Conservation (phyloP, 2,329 filamentous ascomycete species). For the Aureobasidium lini region DNA sequence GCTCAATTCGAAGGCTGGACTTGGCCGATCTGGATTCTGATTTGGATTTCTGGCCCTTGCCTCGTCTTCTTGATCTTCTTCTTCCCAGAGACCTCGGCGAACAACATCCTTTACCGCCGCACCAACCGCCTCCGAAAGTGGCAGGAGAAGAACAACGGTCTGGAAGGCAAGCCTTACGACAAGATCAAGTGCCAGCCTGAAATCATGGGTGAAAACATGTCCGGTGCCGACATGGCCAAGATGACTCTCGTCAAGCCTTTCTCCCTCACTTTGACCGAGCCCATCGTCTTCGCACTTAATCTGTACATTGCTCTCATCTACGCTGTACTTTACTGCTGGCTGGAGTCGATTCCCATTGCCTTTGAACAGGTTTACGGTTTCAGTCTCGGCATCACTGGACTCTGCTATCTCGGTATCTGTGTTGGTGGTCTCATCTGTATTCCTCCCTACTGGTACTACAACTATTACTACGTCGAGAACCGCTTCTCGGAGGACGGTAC, state of each 20-base stretch:
- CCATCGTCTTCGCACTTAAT: constrained; percentile 35
- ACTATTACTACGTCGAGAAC: constrained; percentile 28
- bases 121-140: constrained; percentile 30
- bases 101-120: constrained; percentile 36
- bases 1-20: constrained; percentile 31
- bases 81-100: constrained; percentile 32
- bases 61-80: constrained; percentile 33
- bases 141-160: constrained; percentile 33
- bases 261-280: constrained; percentile 34
- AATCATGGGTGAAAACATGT: constrained; percentile 30
- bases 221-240: constrained; percentile 31
- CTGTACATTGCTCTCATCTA: constrained; percentile 38
- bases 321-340: constrained; percentile 36
- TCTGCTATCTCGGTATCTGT: constrained; percentile 34
- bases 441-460: constrained; percentile 21
- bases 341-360: constrained; percentile 39
- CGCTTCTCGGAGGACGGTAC: constrained; percentile 35
- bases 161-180: constrained; percentile 20
- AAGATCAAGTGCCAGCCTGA: constrained; percentile 36
- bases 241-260: constrained; percentile 37
- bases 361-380: constrained; percentile 36
- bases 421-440: constrained; percentile 31
- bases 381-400: constrained; percentile 22
- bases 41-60: constrained; percentile 33
- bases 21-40: constrained; percentile 36